Percentiles rank a stretch among this genome's conserved stretches.
Evolutionary conservation across 352 stramenopile genomes (phyloP).

Genomic region (Phytophthora rubi): DNA sequence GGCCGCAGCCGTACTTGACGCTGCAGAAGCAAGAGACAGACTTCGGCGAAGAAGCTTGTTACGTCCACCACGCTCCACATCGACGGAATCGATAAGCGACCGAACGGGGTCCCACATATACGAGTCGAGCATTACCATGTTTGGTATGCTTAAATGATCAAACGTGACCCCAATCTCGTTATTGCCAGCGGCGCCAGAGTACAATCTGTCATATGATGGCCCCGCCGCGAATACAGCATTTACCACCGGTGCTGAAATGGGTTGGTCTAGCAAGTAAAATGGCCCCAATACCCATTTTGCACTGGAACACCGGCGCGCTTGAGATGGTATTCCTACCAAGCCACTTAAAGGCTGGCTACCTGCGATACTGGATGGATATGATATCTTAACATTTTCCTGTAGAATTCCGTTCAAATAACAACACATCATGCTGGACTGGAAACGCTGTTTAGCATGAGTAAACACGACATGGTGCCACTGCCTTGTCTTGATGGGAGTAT

Average conservation of each 20-base stretch:
- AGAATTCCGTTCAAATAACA: constrained; percentile 71
- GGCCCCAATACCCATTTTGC: constrained; percentile 59
- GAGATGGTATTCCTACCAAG: constrained; percentile 62
- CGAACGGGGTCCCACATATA: constrained; percentile 73
- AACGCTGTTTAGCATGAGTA: constrained; percentile 68
- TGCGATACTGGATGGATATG: constrained; percentile 62
- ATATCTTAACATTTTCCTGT: constrained; percentile 75
- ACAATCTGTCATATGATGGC: constrained; percentile 64
- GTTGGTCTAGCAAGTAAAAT: constrained; percentile 74
- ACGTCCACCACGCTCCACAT: constrained; percentile 53
- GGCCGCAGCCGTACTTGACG: constrained; percentile 64
- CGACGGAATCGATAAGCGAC: constrained; percentile 71
- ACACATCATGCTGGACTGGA: constrained; percentile 69
- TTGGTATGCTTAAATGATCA: constrained; percentile 55
- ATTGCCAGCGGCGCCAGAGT: constrained; percentile 53
- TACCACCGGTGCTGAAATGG: constrained; percentile 51
- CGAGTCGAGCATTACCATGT: constrained; percentile 61
- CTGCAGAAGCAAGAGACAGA: constrained; percentile 62
- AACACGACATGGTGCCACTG: constrained; percentile 66
- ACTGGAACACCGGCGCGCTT: constrained; percentile 51
- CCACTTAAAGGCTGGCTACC: constrained; percentile 63
- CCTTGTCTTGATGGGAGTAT: constrained; percentile 44
- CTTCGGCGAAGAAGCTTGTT: constrained; percentile 60
- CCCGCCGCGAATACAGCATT: constrained; percentile 66
- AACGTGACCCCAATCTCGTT: constrained; percentile 57